Evolutionary conservation across 164 flowering plant species (phyloP), one percentile per base, ranked within the genome.

Genomic region (Stephania japonica): DNA sequence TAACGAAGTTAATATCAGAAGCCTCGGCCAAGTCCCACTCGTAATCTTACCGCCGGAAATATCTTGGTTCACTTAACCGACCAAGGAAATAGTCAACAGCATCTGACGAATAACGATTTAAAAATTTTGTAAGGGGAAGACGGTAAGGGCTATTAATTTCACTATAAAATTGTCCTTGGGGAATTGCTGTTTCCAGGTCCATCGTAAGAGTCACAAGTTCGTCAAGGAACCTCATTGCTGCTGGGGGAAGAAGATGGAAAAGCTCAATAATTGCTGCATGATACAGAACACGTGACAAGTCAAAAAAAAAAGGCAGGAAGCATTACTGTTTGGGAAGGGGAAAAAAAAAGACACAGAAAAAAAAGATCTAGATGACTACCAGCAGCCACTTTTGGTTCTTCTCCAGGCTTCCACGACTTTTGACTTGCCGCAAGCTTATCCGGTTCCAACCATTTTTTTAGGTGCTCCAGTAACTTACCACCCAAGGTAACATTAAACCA

Each of bases 401-500:
- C 99, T 50, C 99, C 99, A 80, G 97, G 85, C 79, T 96, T 96
- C 99, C 99, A 96, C 38, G 94, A 83, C 78, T 93, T 96, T 80
- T 91, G 97, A 74, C 84, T 81, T 78, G 86, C 94, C n/a, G 97
- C 93, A 79, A 96, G 98, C 77, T 96, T 96, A 72, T 96, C 99
- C n/a, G 99, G 99, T 77, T 96, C 99, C 77, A 93, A 80, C 98
- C 98, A 96, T 82, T 90, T 96, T 79, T 88, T 93, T 24, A 96
- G 90, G 84, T 96, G 99, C 82, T 96, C 99, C 81, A 96, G 75
- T 82, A 96, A 77, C 80, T 96, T 96, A 63, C 88, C 89, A 66
- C 99, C 99, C 80, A 96, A 83, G 32, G 98, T 88, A 32, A 96
- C 97, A 86, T 96, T 96, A 79, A 96, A 96, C 97, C 98, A 96